Evolutionary conservation across 768 basidiomycete species (phyloP), one percentile per base, ranked within the genome.

Genomic region (Boletus pseudopeckii): DNA sequence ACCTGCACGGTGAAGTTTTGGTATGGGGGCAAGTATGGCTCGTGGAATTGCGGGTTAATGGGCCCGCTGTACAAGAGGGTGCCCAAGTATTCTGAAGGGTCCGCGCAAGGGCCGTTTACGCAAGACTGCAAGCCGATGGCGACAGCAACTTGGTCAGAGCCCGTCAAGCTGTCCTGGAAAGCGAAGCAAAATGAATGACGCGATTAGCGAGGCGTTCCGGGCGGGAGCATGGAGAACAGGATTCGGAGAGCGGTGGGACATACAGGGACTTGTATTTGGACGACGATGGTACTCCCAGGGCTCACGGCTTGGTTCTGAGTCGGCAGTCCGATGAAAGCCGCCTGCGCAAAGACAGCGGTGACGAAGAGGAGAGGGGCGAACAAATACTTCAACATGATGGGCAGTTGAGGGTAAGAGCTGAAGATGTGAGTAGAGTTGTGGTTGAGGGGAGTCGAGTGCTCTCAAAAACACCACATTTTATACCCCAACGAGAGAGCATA

Each of bases 231-330:
- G 22, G 28, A 3, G 28, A 24, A 17, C 6, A 8, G 54, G 22
- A 22, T 4, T n/a, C 3, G 1, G 5, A 3, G 24, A 7, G 4
- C 2, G 24, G 37, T 5, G 17, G 4, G 9, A 69, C 78, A 18
- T 62, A 82, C 81, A 5, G 78, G 79, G 48, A 72, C 71, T 52
- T 77, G 76, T 7, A 83, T 61, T 55, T 80, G 75, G 4, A 82
- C 75, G 4, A 64, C 73, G 32, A 83, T 38, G 11, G 61, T 58
- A 7, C 55, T 61, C 6, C 81, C 81, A 28, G 75, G 56, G 8
- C 36, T 45, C 10, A 82, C 70, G 11, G 61, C 59, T 6, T 67
- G 57, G 5, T 60, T 41, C 20, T 7, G 10, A 1, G 32, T 26
- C 2, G 82, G 82, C 20, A 63, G 63, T 8, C 75, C 75, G 34